Base-by-base conservation (phyloP, 148 eudicot species). In the Chenopodium quinoa region DNA sequence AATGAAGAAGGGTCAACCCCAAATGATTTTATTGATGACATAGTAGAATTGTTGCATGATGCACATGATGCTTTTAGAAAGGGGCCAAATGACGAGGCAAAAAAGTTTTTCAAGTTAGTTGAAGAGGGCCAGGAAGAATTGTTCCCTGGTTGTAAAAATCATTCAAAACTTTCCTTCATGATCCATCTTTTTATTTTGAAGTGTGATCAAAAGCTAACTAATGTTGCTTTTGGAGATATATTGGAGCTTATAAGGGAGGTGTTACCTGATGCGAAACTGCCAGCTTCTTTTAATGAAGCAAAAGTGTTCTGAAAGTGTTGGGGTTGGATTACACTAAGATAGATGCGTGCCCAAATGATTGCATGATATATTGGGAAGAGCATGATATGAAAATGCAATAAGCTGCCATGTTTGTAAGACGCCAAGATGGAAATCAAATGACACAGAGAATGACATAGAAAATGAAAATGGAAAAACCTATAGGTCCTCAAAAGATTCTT, bases 321-420 rank as follows among this genome's bases (percentile, higher is more conserved):
- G 50, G 75, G 12, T 46, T 71, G 5, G 52, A 71, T 22, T 71
- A 71, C 6, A 71, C 75, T 5, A 71, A 71, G 27, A 71, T 34
- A 20, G 75, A 76, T 56, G 62, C 62, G 17, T 72, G 54, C 17
- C 75, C 54, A 1, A 72, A 20, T 22, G 52, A 44, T 72, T 72
- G 75, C 27, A 72, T 72, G 75, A 7, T 72, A 10, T 72, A 72
- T 44, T 37, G 75, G 75, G 44, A 48, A 22, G 47, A 72, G 4
- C 17, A 56, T 11, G n/a, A n/a, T n/a, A n/a, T n/a, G 62, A 16
- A 56, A 56, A 56, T 56, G 62, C 62, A 16, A 75, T 44, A 27
- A 58, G 65, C 11, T 75, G 64, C 52, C 77, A 75, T 75, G 64
- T 27, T 11, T 75, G 65, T 52, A 6, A 29, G 19, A 5, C 64